phyloP scores from a whole-genome alignment of 768 basidiomycete species.

The Pholiota molesta region DNA sequence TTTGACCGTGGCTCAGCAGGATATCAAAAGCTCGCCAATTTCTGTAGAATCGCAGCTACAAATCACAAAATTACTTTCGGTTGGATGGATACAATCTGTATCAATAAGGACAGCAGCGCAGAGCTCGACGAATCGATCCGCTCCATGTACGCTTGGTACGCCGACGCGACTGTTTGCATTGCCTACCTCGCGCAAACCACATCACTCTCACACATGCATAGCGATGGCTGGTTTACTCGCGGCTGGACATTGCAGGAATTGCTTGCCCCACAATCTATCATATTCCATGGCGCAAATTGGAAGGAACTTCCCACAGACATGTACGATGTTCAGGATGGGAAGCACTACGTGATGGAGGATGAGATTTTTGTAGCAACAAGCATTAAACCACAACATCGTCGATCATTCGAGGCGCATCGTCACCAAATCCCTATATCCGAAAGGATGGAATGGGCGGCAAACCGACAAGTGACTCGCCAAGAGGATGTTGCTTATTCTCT shows the following conservation, averaged over 20 bases:
- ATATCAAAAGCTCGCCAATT: too few species aligned
- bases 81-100: too few species aligned
- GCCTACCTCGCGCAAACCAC: not conserved
- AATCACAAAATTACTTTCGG: too few species aligned
- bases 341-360: not conserved
- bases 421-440: not conserved
- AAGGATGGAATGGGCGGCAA: not conserved
- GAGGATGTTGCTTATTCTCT: not conserved
- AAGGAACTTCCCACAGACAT: not conserved
- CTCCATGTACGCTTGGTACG: too few species aligned
- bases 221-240: not conserved
- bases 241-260: not conserved
- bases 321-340: not conserved
- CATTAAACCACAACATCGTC: not conserved
- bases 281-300: not conserved
- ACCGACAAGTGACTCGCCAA: not conserved
- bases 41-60: too few species aligned
- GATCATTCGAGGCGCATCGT: not conserved
- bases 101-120: too few species aligned
- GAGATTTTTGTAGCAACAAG: not conserved
- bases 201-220: not conserved
- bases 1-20: too few species aligned
- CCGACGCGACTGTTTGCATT: too few species aligned
- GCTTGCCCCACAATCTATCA: not conserved
- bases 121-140: too few species aligned